Base-by-base conservation (phyloP, 495 filamentous ascomycete species). In the Podospora comata region DNA sequence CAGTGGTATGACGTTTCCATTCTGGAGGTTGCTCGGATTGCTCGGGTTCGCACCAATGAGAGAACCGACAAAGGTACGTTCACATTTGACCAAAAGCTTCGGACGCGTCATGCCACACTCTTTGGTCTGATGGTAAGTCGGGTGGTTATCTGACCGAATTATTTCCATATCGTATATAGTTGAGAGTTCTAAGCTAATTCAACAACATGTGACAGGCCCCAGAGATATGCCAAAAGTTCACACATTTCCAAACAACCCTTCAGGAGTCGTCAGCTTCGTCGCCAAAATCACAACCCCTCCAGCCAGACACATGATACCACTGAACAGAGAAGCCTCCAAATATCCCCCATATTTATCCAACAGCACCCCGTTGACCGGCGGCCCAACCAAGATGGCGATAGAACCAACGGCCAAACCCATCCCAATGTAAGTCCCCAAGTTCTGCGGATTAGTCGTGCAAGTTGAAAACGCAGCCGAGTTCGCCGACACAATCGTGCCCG, bases 361-460 rank as follows among this genome's bases (percentile, higher is more conserved):
- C 57, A 88, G 66, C 2, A 76, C 81, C 0, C 85, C 86, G 66
- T 81, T 83, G 19, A 85, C 77, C 0, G 85, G 85, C 18, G 86
- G 85, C 0, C 85, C 84, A 39, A 86, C 81, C 63, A 88, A 60
- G 4, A 74, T 73, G 0, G 79, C 81, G 5, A 86, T 54, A 0
- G 83, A 77, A 3, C 72, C 73, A 16, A 85, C 15, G 0, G 76
- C 76, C 73, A 87, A 78, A 2, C 81, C 84, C 83, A 84, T 85
- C 19, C 85, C 85, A 65, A 85, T 81, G 68, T 87, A 87, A 0
- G 84, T 86, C 1, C 85, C 85, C 19, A 85, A 75, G 44, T 86
- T 72, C 65, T 75, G 74, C 1, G 80, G 79, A 63, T 84, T 74
- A 28, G 73, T 73, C 5, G 81, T 70, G 62, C 78, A 80, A 48